A percentile compares a stretch with the other conserved stretches of the same genome.
Evolutionary conservation across 2,329 filamentous ascomycete genomes (phyloP).

Genomic region (Phialophora expanda): DNA sequence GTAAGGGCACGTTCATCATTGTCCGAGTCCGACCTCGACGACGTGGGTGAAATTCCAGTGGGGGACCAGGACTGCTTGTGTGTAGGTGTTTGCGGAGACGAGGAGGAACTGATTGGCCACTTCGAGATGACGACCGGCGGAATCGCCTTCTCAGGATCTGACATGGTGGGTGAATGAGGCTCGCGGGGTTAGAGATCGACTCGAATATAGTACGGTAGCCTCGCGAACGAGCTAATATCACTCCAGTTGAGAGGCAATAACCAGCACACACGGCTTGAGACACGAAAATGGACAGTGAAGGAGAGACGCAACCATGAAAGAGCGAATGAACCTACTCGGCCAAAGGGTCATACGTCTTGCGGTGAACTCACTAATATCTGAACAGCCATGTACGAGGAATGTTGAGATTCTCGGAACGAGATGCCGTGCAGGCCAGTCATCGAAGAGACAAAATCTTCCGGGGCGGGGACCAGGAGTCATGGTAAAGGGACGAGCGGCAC

Average conservation of each 20-base stretch:
- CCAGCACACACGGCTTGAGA: not conserved
- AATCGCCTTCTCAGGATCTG: constrained; percentile 25
- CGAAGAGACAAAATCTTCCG: constrained; percentile 11
- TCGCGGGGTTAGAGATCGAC: not conserved
- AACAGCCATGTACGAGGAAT: not conserved
- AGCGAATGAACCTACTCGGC: constrained; percentile 2
- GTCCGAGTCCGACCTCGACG: constrained; percentile 30
- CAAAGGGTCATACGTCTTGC: not conserved
- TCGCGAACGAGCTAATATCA: not conserved
- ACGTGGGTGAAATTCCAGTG: constrained; percentile 28
- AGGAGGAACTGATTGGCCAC: constrained; percentile 5
- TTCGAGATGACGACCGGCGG: constrained; percentile 27
- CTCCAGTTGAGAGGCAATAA: not conserved
- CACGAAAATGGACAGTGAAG: not conserved
- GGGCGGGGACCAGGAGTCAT: constrained; percentile 5
- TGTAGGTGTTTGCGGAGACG: constrained; percentile 17
- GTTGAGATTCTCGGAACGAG: constrained; percentile 23
- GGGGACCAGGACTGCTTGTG: constrained; percentile 32
- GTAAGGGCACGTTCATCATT: constrained; percentile 34
- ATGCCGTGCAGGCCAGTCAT: constrained; percentile 34
- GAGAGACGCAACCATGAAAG: constrained; percentile 2
- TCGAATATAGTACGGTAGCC: not conserved
- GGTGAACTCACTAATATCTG: not conserved
- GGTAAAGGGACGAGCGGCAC: constrained; percentile 16
- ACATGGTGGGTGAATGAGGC: constrained; percentile 17